Conservation (phyloP, 2,329 filamentous ascomycete species). For the Aphanoascus verrucosus region DNA sequence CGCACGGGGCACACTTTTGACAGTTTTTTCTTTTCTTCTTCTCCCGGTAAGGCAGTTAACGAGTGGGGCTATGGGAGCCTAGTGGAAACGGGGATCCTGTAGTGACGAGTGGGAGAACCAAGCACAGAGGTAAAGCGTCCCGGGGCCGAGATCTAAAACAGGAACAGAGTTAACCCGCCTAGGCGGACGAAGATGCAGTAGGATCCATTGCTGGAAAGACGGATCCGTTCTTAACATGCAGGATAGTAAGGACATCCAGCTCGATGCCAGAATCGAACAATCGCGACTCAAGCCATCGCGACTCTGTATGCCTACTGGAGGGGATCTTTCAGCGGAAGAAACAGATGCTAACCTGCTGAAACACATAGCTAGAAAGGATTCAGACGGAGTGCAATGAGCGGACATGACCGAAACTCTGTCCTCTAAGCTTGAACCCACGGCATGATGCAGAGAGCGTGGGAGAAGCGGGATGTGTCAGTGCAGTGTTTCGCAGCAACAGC, state of each 20-base stretch:
- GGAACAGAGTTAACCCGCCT: background rate
- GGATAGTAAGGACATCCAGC: background rate
- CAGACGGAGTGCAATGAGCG: background rate
- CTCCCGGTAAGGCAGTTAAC: background rate
- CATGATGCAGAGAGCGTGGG: background rate
- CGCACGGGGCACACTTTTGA: background rate
- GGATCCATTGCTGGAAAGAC: background rate
- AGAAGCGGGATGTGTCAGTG: background rate
- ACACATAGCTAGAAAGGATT: background rate
- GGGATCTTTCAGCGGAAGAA: background rate
- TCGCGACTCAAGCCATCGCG: background rate
- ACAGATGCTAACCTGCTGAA: background rate
- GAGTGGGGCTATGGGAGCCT: slow-evolving; percentile 7
- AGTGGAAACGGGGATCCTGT: background rate
- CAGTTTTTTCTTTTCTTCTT: background rate
- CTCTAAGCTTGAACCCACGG: background rate
- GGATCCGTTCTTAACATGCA: background rate
- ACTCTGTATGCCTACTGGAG: background rate
- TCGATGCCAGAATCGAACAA: background rate
- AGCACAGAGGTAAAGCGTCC: background rate
- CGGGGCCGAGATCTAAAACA: background rate
- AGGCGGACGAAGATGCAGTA: background rate
- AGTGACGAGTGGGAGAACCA: background rate
- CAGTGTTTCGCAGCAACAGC: background rate
- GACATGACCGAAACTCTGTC: slow-evolving; percentile 10